Evolutionary conservation across 345 rosid genomes (phyloP).

Genomic region (Angophora floribunda): DNA sequence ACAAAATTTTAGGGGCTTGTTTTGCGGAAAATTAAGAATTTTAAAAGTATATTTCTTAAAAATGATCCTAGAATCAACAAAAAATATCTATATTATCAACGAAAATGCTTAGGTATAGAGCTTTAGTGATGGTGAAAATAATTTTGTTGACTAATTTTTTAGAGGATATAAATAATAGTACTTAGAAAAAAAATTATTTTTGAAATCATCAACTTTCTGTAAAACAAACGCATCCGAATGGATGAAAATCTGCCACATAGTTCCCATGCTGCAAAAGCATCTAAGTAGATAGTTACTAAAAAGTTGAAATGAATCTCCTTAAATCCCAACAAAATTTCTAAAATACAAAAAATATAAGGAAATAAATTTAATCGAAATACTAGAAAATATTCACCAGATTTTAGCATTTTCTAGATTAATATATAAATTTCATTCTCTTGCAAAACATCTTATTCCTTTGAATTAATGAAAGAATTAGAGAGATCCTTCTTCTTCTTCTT

Average conservation of each 20-base stretch:
- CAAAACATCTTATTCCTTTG: background rate
- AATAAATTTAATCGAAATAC: background rate
- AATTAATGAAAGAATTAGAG: background rate
- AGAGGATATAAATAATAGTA: background rate
- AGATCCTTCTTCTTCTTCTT: background rate
- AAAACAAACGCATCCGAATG: too few species aligned
- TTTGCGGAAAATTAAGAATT: fast-evolving
- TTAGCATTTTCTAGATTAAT: background rate
- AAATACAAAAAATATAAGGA: background rate
- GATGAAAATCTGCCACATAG: background rate
- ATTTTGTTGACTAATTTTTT: too few species aligned
- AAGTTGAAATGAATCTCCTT: background rate
- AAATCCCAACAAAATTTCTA: background rate
- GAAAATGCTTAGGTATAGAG: background rate
- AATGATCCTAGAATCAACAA: background rate
- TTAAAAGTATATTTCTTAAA: background rate
- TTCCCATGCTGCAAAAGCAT: background rate
- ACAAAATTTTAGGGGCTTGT: background rate
- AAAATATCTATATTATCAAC: background rate
- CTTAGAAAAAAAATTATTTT: background rate
- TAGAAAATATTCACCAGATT: background rate
- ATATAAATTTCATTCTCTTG: too few species aligned
- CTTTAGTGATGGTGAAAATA: too few species aligned
- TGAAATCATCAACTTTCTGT: too few species aligned
- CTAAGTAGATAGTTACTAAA: background rate